phyloP scores from a whole-genome alignment of 176 grass and related monocot genomes.

The Oryza meyeriana region DNA sequence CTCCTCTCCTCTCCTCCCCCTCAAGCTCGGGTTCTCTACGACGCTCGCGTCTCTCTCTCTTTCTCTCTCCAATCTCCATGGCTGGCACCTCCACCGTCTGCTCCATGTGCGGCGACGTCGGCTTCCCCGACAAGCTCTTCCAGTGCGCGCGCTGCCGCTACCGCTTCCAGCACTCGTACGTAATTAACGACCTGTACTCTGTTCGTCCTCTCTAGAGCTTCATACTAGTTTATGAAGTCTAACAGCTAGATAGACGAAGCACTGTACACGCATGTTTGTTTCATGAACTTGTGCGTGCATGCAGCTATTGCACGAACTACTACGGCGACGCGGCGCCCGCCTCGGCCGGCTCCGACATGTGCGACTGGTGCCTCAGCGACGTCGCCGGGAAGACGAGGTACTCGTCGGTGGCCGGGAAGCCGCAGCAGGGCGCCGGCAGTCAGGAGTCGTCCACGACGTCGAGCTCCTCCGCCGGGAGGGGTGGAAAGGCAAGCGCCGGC shows the following conservation, averaged over 20 bases:
- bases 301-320: slow-evolving; percentile 97
- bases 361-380: slow-evolving; percentile 92
- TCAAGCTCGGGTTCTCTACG: not conserved
- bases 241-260: not conserved
- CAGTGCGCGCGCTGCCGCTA: slow-evolving; percentile 69
- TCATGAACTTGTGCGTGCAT: not conserved
- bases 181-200: not conserved
- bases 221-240: not conserved
- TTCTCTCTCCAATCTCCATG: slow-evolving; percentile 31
- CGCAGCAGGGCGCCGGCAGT: slow-evolving; percentile 23
- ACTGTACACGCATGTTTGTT: not conserved
- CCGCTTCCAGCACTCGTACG: slow-evolving; percentile 95
- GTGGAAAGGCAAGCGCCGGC: not conserved
- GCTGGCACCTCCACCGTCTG: slow-evolving; percentile 51
- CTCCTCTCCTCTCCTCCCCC: not conserved
- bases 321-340: slow-evolving; percentile 51
- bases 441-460: slow-evolving; percentile 31
- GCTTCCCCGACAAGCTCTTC: slow-evolving; percentile 98
- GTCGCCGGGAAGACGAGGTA: slow-evolving; percentile 33
- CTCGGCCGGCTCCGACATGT: slow-evolving; percentile 45
- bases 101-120: slow-evolving; percentile 97
- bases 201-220: not conserved
- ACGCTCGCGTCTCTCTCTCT: not conserved
- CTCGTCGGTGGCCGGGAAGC: slow-evolving; percentile 30
- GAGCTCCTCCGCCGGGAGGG: slow-evolving; percentile 35